These are phyloP conservation scores for Thelonectria discophora DNA, from an alignment of 2,329 filamentous ascomycete species.

Conservation along the genomic window DNA sequence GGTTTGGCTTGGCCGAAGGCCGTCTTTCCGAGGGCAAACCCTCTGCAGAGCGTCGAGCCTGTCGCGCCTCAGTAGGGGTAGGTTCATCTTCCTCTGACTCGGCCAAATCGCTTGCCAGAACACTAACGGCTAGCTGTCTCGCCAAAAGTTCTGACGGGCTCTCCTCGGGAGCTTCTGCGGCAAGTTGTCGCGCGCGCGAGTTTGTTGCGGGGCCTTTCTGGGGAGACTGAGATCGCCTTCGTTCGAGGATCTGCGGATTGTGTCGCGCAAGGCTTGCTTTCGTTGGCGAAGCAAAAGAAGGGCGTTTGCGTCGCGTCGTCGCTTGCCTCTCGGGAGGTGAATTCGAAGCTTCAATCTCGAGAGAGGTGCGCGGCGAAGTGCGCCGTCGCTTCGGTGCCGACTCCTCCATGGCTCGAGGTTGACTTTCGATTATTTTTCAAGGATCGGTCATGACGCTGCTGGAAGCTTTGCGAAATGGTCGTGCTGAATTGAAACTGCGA, in stretches of 20 bases:
- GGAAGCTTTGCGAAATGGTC: neutral
- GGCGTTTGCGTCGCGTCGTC: constrained; percentile 48
- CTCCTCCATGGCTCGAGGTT: constrained; percentile 52
- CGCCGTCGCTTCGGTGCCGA: constrained; percentile 72
- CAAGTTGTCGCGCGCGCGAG: constrained; percentile 19
- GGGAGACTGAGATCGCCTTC: constrained; percentile 51
- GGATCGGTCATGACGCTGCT: constrained; percentile 24
- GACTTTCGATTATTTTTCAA: constrained; percentile 1
- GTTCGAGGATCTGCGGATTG: constrained; percentile 65
- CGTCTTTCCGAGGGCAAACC: constrained; percentile 50
- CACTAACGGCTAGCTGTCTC: constrained; percentile 43
- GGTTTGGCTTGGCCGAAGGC: constrained; percentile 53
- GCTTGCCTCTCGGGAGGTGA: constrained; percentile 40
- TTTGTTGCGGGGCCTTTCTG: constrained; percentile 40
- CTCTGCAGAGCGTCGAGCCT: constrained; percentile 38
- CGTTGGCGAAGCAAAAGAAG: constrained; percentile 74
- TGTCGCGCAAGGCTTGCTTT: constrained; percentile 69
- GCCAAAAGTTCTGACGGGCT: constrained; percentile 42
- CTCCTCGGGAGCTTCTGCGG: constrained; percentile 35
- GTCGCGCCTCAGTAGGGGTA: constrained; percentile 27
- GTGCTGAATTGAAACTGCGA: constrained; percentile 7
- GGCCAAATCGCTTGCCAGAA: constrained; percentile 36
- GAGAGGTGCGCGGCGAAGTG: constrained; percentile 61
- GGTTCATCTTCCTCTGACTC: constrained; percentile 32
- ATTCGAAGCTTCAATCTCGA: constrained; percentile 48